Percentiles rank a stretch among this genome's conserved stretches.
phyloP scores from a whole-genome alignment of 148 eudicot species.

The Diospyros kaki region DNA sequence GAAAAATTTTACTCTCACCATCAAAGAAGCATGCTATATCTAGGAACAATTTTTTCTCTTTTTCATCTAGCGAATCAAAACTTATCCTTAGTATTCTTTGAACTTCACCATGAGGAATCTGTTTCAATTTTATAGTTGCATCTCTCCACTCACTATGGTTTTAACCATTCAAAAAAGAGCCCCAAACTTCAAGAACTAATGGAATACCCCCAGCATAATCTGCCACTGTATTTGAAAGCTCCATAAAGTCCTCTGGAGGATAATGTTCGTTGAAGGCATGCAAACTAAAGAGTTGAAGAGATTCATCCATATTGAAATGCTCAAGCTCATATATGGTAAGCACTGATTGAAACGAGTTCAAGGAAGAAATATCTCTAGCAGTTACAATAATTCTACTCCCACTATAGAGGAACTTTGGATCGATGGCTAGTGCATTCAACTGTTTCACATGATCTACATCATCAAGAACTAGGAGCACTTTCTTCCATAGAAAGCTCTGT shows the following conservation, averaged over 20 bases:
- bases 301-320: too few species aligned
- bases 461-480: too few species aligned
- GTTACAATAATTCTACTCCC: too few species aligned
- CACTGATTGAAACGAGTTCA: too few species aligned
- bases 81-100: conserved; percentile 4
- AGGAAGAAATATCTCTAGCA: too few species aligned
- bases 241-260: not conserved
- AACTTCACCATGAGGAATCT: conserved; percentile 8
- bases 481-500: too few species aligned
- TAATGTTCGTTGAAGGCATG: not conserved
- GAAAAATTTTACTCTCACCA: not conserved
- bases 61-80: not conserved
- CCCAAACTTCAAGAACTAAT: not conserved
- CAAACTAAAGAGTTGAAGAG: not conserved
- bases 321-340: too few species aligned
- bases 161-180: not conserved
- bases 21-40: conserved; percentile 9
- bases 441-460: too few species aligned
- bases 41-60: not conserved
- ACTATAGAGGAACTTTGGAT: too few species aligned
- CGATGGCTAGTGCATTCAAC: too few species aligned
- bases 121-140: not conserved
- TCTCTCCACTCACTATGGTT: not conserved
- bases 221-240: not conserved
- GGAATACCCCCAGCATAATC: not conserved